Evolutionary conservation across 139 green algal species (phyloP).

Genomic region (Micractinium conductrix): DNA sequence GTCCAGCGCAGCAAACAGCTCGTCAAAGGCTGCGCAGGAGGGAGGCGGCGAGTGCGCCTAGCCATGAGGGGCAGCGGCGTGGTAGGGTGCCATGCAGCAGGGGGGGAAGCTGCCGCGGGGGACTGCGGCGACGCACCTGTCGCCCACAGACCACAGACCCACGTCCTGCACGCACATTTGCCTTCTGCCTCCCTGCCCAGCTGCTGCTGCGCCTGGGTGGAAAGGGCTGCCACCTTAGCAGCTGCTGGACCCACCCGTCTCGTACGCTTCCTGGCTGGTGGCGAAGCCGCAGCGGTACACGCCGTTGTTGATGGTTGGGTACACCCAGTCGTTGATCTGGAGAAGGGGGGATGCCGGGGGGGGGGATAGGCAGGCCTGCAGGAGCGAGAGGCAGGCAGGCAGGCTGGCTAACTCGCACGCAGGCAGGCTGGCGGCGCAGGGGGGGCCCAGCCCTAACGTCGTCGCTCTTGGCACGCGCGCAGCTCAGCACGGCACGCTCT

Average conservation of each 20-base stretch:
- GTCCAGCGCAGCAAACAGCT: slow-evolving; percentile 88
- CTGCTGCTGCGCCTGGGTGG: slow-evolving; percentile 8
- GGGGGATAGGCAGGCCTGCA: background rate
- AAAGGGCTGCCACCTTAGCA: background rate
- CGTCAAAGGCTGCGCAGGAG: slow-evolving; percentile 38
- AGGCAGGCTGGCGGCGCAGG: background rate
- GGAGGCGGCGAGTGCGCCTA: too few species aligned
- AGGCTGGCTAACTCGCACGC: background rate
- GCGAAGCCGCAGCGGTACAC: slow-evolving; percentile 98
- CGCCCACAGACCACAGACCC: too few species aligned
- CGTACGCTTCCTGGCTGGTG: slow-evolving; percentile 86
- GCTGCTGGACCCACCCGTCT: slow-evolving; percentile 47
- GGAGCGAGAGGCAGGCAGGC: background rate
- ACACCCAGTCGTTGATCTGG: slow-evolving; percentile 86
- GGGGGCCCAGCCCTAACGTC: too few species aligned
- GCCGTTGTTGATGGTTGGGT: slow-evolving; percentile 95
- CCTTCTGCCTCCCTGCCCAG: background rate
- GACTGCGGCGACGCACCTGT: too few species aligned
- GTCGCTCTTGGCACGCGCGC: too few species aligned
- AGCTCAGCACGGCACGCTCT: too few species aligned
- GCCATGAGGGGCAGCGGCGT: background rate
- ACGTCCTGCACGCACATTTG: too few species aligned
- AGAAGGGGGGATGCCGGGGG: too few species aligned
- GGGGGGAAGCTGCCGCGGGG: too few species aligned
- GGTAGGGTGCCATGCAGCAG: too few species aligned